Evolutionary conservation across 305 asterid genomes (phyloP).

Genomic region (Fraxinus sp.): DNA sequence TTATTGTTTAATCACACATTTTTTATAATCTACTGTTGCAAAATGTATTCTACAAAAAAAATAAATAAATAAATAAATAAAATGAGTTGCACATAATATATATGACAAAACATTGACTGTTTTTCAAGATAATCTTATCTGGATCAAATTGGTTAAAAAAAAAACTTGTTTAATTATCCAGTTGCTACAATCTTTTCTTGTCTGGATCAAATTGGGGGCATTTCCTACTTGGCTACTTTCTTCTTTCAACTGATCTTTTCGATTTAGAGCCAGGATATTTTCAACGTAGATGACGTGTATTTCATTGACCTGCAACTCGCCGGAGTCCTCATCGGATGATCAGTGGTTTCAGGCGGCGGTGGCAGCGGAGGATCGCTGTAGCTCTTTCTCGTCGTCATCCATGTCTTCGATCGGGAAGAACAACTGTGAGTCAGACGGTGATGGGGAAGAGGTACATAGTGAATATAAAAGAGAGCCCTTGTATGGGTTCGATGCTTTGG

Average conservation of each 20-base stretch:
- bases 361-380: slow-evolving; percentile 32
- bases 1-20: too few relatives aligned
- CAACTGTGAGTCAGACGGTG: slow-evolving; percentile 48
- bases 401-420: slow-evolving; percentile 65
- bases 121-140: too few relatives aligned
- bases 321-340: slow-evolving; percentile 28
- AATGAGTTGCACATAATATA: too few relatives aligned
- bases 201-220: neutral
- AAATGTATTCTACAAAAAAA: too few relatives aligned
- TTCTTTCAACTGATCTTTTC: neutral
- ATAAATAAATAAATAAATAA: too few relatives aligned
- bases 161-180: too few relatives aligned
- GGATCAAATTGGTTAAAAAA: too few relatives aligned
- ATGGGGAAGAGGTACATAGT: slow-evolving; percentile 68
- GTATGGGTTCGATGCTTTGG: slow-evolving; percentile 65
- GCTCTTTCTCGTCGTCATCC: slow-evolving; percentile 45
- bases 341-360: slow-evolving; percentile 14
- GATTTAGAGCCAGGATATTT: slow-evolving; percentile 32
- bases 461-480: slow-evolving; percentile 54
- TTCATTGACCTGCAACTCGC: slow-evolving; percentile 30
- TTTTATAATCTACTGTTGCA: too few relatives aligned
- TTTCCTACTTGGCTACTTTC: neutral
- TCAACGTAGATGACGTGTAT: slow-evolving; percentile 28
- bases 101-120: too few relatives aligned
- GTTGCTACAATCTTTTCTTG: too few relatives aligned